These are phyloP conservation scores for Claviceps africana DNA, from an alignment of 2,329 filamentous ascomycete species.

Conservation along the genomic window DNA sequence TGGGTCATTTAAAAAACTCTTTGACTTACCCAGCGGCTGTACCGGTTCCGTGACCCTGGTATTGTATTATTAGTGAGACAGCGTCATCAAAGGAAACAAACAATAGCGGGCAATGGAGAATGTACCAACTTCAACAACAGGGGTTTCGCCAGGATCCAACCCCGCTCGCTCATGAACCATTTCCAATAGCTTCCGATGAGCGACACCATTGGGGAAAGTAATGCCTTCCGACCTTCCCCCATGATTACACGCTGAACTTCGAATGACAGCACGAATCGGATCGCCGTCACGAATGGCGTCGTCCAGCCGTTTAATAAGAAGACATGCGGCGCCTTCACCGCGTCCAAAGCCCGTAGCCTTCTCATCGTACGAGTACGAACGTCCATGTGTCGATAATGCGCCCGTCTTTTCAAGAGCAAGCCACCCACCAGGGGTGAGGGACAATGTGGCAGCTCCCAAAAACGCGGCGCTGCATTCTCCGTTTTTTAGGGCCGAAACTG, in stretches of 20 bases:
- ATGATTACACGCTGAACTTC: conserved; percentile 5
- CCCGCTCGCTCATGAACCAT: conserved; percentile 20
- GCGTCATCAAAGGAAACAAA: no score
- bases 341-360: conserved; percentile 30
- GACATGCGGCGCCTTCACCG: conserved; percentile 27
- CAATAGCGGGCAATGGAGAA: not conserved
- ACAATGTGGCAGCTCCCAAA: conserved; percentile 9
- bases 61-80: not conserved
- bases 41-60: conserved; percentile 11
- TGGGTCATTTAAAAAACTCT: not conserved
- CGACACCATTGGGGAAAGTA: conserved; percentile 4
- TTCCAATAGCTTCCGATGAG: conserved; percentile 20
- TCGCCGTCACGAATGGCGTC: conserved; percentile 29
- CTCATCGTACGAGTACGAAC: conserved; percentile 20
- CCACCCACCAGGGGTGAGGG: conserved; percentile 8
- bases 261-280: conserved; percentile 15
- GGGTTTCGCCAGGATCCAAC: conserved; percentile 9
- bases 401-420: conserved; percentile 3
- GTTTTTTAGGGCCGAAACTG: conserved; percentile 7
- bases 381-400: conserved; percentile 14
- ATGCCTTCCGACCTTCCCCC: conserved; percentile 5
- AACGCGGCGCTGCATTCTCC: conserved; percentile 7
- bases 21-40: conserved; percentile 17
- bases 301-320: conserved; percentile 29
- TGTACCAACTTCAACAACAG: conserved; percentile 6